Percentiles rank a stretch among this genome's conserved stretches.
Evolutionary conservation across 2,329 filamentous ascomycete genomes (phyloP).

Genomic region (Pyricularia pennisetigena): DNA sequence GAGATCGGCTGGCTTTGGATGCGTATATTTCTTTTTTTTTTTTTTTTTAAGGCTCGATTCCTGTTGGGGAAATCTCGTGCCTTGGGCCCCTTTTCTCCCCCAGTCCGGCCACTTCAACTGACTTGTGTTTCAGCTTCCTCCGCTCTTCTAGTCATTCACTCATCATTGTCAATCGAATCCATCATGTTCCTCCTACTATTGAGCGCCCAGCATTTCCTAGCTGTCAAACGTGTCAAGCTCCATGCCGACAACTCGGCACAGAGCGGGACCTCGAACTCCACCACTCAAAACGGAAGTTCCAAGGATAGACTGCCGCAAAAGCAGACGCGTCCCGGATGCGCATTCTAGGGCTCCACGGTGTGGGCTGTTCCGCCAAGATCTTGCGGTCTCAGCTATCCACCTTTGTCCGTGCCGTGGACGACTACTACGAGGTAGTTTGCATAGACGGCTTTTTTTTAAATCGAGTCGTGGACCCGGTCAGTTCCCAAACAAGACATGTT

Average conservation of each 20-base stretch:
- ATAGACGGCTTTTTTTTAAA: background rate
- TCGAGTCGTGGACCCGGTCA: background rate
- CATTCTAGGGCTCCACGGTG: background rate
- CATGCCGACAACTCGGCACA: background rate
- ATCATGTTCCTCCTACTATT: too few relatives aligned
- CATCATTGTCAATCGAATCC: too few relatives aligned
- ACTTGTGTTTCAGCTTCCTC: too few relatives aligned
- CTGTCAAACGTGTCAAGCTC: background rate
- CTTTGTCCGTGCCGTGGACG: background rate
- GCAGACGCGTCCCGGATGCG: background rate
- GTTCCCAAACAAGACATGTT: background rate
- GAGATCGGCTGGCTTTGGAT: too few relatives aligned
- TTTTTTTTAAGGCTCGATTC: too few relatives aligned
- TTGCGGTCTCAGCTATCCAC: background rate
- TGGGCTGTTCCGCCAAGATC: background rate
- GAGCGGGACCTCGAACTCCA: background rate
- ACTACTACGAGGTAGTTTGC: background rate
- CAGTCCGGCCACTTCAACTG: too few relatives aligned
- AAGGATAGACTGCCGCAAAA: background rate
- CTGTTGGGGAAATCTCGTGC: too few relatives aligned
- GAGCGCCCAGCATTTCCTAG: too few relatives aligned
- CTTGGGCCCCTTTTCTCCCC: too few relatives aligned
- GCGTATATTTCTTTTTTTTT: too few relatives aligned
- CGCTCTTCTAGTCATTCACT: too few relatives aligned
- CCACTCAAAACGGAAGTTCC: background rate